Conservation (phyloP, 2,329 filamentous ascomycete genomes). For the Rutstroemia sp. region DNA sequence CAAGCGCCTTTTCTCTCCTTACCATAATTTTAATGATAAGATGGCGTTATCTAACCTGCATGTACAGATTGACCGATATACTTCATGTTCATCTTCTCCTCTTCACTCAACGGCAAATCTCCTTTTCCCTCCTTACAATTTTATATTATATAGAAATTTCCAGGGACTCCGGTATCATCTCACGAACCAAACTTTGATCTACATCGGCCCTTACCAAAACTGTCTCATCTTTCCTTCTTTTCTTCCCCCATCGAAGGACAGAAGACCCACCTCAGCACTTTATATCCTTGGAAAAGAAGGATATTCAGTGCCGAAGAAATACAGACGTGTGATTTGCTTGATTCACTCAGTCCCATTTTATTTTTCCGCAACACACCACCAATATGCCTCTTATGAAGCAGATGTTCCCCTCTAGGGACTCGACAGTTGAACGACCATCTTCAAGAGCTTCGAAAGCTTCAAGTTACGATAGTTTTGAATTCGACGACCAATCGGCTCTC, state of each 20-base stretch:
- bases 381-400: constrained; percentile 24
- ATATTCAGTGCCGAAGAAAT: constrained; percentile 4
- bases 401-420: constrained; percentile 16
- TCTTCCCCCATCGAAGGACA: too few relatives aligned
- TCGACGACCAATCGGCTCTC: constrained; percentile 17
- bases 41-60: neutral
- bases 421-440: constrained; percentile 5
- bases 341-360: constrained; percentile 2
- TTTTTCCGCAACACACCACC: neutral
- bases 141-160: constrained; percentile 7
- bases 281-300: constrained; percentile 7
- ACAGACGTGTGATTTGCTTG: neutral
- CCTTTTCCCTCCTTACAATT: constrained; percentile 9
- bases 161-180: constrained; percentile 1
- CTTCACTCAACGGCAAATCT: neutral
- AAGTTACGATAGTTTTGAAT: constrained; percentile 20
- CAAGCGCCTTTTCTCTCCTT: neutral
- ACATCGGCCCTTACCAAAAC: neutral
- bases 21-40: constrained; percentile 8
- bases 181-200: constrained; percentile 1
- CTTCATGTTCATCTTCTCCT: neutral
- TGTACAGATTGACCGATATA: neutral
- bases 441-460: constrained; percentile 9
- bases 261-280: constrained; percentile 4
- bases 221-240: too few relatives aligned